Percentiles rank a stretch among this genome's conserved stretches.
Conservation (phyloP, 2,329 filamentous ascomycete genomes). For the Colletotrichum cereale region DNA sequence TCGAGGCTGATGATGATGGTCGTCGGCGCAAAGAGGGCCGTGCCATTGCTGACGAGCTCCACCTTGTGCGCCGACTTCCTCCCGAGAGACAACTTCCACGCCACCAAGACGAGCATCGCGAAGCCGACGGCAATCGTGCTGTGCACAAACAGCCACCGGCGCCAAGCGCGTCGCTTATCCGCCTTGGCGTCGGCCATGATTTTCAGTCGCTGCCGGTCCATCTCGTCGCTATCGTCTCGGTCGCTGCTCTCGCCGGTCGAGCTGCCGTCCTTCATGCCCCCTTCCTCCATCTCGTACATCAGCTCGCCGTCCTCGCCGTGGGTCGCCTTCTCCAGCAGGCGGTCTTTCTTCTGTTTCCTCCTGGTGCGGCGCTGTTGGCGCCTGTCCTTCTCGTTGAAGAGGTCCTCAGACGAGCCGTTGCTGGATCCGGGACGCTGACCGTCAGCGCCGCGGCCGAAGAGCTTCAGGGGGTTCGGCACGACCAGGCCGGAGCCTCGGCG, state of each 20-base stretch:
- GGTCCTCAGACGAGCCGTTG: conserved; percentile 61
- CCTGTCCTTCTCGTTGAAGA: conserved; percentile 64
- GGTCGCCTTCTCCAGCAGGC: conserved; percentile 64
- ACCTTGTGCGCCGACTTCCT: conserved; percentile 52
- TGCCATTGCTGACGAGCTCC: conserved; percentile 79
- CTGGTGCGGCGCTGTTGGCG: conserved; percentile 62
- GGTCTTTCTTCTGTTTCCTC: conserved; percentile 66
- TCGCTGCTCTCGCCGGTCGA: conserved; percentile 73
- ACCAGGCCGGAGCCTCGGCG: conserved; percentile 62
- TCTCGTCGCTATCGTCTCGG: conserved; percentile 69
- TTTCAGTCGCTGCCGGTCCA: conserved; percentile 66
- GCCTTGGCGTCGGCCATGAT: conserved; percentile 60
- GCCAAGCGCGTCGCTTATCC: conserved; percentile 65
- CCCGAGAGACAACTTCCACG: conserved; percentile 69
- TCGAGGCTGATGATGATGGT: conserved; percentile 95
- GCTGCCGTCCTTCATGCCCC: conserved; percentile 76
- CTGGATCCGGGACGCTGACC: conserved; percentile 45
- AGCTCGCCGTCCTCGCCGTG: conserved; percentile 79
- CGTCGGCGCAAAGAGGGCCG: conserved; percentile 88
- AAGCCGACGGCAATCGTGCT: conserved; percentile 65
- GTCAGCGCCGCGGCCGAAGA: conserved; percentile 55
- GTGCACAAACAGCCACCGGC: conserved; percentile 67
- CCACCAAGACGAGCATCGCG: conserved; percentile 66
- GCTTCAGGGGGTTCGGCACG: conserved; percentile 63
- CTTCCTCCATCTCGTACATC: conserved; percentile 93